phyloP scores from a whole-genome alignment of 495 filamentous ascomycete genomes.

The Podospora conica region DNA sequence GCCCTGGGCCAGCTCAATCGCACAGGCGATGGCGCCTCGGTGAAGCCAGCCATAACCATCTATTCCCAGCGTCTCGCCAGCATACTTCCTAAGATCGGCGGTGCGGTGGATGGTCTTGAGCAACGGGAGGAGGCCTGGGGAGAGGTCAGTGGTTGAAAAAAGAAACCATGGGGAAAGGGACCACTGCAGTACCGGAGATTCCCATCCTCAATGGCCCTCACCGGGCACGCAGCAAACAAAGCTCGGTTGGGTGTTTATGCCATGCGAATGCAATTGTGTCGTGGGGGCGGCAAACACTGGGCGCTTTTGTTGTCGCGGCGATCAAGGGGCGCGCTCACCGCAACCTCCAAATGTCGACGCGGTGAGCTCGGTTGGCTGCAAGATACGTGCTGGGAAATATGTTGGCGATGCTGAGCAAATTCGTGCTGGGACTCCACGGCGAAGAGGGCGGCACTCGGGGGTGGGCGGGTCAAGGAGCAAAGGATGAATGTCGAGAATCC shows the following conservation, averaged over 20 bases:
- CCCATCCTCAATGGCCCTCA: slow-evolving; percentile 48
- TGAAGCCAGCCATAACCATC: slow-evolving; percentile 99
- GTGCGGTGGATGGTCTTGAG: slow-evolving; percentile 95
- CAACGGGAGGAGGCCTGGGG: slow-evolving; percentile 69
- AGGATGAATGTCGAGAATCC: background rate
- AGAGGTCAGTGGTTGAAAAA: slow-evolving; percentile 16
- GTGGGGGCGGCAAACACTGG: background rate
- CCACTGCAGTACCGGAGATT: slow-evolving; percentile 53
- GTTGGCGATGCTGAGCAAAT: background rate
- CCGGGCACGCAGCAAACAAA: background rate
- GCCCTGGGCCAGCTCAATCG: slow-evolving; percentile 82
- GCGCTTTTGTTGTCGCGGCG: background rate
- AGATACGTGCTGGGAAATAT: background rate
- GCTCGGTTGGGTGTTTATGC: background rate
- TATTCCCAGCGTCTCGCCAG: slow-evolving; percentile 81
- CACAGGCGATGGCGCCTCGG: slow-evolving; percentile 83
- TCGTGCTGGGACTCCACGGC: background rate
- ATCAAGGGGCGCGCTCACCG: background rate
- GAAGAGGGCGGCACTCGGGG: background rate
- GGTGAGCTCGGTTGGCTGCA: background rate
- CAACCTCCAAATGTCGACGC: background rate
- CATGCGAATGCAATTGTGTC: background rate
- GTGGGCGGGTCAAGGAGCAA: background rate
- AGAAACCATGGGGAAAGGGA: background rate
- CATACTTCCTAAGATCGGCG: slow-evolving; percentile 77